phyloP scores from a whole-genome alignment of 495 filamentous ascomycete genomes.

The Penicillium dipodomyicola region DNA sequence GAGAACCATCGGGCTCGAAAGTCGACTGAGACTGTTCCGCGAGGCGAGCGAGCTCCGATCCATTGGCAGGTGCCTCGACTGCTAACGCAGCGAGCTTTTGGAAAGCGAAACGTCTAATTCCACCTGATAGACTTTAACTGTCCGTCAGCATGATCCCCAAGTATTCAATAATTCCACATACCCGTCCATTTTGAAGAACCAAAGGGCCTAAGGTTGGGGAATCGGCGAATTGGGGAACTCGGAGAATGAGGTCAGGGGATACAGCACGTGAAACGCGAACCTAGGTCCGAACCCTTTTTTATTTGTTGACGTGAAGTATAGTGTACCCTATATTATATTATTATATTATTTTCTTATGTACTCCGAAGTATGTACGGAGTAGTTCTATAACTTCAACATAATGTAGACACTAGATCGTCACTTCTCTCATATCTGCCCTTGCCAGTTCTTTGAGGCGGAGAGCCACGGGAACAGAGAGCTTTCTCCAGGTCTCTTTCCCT shows the following conservation, averaged over 20 bases:
- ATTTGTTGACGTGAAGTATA: constrained; percentile 1
- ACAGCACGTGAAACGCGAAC: constrained; percentile 20
- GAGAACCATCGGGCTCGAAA: constrained; percentile 33
- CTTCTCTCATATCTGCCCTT: neutral
- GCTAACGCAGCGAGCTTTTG: constrained; percentile 65
- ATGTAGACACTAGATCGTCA: neutral
- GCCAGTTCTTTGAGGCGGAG: constrained; percentile 4
- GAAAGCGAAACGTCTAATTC: constrained; percentile 62
- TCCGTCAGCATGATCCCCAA: neutral
- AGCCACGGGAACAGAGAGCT: constrained; percentile 3
- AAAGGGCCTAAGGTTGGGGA: neutral
- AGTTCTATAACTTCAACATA: neutral
- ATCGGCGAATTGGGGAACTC: constrained; percentile 4
- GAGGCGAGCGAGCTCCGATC: constrained; percentile 63
- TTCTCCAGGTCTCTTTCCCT: neutral
- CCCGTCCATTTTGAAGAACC: constrained; percentile 25
- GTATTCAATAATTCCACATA: constrained; percentile 8
- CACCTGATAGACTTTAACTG: constrained; percentile 32
- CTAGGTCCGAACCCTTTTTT: constrained; percentile 6
- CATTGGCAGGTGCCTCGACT: constrained; percentile 50
- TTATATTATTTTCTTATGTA: neutral
- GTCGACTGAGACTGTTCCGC: constrained; percentile 51
- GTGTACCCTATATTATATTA: neutral
- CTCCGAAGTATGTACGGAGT: neutral
- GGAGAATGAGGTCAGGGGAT: constrained; percentile 10